Evolutionary conservation across 1,284 basidiomycete species (phyloP).

Genomic region (Cryptococcus maquisensis): DNA sequence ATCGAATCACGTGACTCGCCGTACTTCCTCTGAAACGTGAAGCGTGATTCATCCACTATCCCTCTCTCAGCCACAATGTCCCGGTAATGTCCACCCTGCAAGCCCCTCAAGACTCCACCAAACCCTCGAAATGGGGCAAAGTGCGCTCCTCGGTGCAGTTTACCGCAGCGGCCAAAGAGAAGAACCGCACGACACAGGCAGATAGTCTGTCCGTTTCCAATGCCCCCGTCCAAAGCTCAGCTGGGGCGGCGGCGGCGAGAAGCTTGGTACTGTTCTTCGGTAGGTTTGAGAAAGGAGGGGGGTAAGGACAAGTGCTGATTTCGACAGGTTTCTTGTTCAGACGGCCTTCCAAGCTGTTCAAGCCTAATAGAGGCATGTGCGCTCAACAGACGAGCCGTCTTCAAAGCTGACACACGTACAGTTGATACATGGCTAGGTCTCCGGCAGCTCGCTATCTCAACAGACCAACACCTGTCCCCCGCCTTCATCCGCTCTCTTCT

Average conservation of each 20-base stretch:
- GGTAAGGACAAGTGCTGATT: not conserved
- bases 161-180: conserved; percentile 4
- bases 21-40: too few species aligned
- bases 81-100: too few species aligned
- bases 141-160: conserved; percentile 8
- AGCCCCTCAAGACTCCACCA: too few species aligned
- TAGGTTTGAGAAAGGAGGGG: conserved; percentile 8
- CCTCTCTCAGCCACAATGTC: too few species aligned
- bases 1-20: too few species aligned
- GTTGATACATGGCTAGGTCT: conserved; percentile 48
- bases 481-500: conserved; percentile 41
- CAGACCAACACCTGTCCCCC: conserved; percentile 44
- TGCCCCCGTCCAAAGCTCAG: conserved; percentile 23
- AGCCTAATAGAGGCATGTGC: conserved; percentile 42
- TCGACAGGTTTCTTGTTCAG: conserved; percentile 44
- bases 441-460: conserved; percentile 41
- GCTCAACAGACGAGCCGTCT: not conserved
- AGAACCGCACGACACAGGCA: not conserved
- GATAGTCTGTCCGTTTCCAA: conserved; percentile 23
- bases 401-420: conserved; percentile 3
- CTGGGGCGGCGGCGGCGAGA: conserved; percentile 42
- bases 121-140: conserved; percentile 7
- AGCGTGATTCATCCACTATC: too few species aligned
- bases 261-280: conserved; percentile 44
- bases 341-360: conserved; percentile 45